Percentiles rank a stretch among this genome's conserved stretches.
Evolutionary conservation across 2,329 filamentous ascomycete genomes (phyloP).

Genomic region (Ceratocystiopsis brevicomis): DNA sequence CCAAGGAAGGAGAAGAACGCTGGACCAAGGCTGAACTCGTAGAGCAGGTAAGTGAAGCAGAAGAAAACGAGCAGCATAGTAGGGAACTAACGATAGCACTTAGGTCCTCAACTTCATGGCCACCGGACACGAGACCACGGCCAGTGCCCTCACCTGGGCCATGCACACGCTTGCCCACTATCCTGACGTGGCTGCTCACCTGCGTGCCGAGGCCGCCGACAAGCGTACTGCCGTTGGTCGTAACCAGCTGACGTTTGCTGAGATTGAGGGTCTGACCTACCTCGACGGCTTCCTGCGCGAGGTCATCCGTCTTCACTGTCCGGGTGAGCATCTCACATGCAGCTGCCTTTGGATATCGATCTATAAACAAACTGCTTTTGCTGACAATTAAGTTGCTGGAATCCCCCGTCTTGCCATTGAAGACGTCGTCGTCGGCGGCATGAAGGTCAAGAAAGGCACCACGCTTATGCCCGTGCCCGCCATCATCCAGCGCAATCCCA

Average conservation of each 20-base stretch:
- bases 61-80: too few relatives aligned
- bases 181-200: constrained; percentile 17
- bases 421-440: constrained; percentile 10
- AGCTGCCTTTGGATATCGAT: too few relatives aligned
- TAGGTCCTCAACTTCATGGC: constrained; percentile 10
- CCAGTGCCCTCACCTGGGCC: constrained; percentile 16
- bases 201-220: constrained; percentile 3
- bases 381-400: constrained; percentile 8
- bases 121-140: constrained; percentile 18
- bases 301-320: constrained; percentile 9
- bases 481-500: constrained; percentile 8
- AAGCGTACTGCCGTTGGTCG: not conserved
- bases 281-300: constrained; percentile 19
- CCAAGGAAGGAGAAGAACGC: not conserved
- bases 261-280: constrained; percentile 13
- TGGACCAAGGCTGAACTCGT: constrained; percentile 5
- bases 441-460: constrained; percentile 12
- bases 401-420: constrained; percentile 5
- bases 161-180: constrained; percentile 15
- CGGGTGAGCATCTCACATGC: not conserved
- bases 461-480: constrained; percentile 10
- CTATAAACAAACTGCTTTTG: too few relatives aligned
- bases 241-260: not conserved
- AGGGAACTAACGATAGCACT: not conserved
- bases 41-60: constrained; percentile 7